Percentiles rank a stretch among this genome's conserved stretches.
Conservation (phyloP, 768 basidiomycete species). For the Nidula microcarpa region DNA sequence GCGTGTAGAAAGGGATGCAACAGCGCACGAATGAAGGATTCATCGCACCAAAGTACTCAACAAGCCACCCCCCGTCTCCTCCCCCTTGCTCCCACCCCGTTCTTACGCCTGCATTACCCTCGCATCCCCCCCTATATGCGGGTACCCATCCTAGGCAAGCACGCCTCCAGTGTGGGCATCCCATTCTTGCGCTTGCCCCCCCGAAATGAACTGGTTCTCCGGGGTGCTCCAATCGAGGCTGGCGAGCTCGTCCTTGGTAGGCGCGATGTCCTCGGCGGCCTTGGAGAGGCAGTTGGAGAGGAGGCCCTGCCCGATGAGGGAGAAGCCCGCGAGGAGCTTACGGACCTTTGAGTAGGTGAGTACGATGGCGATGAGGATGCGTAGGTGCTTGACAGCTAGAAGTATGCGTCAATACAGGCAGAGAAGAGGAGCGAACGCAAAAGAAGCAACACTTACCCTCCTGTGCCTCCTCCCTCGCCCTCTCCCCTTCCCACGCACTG, state of each 20-base stretch:
- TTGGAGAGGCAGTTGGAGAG: conserved; percentile 74
- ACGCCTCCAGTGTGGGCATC: conserved; percentile 27
- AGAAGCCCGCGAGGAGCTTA: conserved; percentile 80
- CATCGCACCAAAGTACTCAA: conserved; percentile 8
- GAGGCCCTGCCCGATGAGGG: conserved; percentile 77
- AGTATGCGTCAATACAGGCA: too few species aligned
- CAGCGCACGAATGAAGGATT: conserved; percentile 13
- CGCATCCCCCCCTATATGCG: neutral
- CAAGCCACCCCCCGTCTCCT: conserved; percentile 12
- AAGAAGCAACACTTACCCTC: too few species aligned
- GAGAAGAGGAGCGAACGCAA: too few species aligned
- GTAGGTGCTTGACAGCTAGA: conserved; percentile 77
- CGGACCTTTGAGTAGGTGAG: conserved; percentile 92
- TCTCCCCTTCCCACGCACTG: too few species aligned
- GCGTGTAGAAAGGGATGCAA: neutral
- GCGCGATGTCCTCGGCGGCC: conserved; percentile 66
- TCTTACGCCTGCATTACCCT: conserved; percentile 6
- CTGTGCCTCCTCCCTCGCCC: too few species aligned
- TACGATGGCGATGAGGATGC: conserved; percentile 81
- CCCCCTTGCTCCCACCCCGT: conserved; percentile 2
- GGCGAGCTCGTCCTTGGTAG: conserved; percentile 57
- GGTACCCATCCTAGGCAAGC: conserved; percentile 24
- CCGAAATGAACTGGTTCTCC: conserved; percentile 59
- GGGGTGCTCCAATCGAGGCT: conserved; percentile 69
- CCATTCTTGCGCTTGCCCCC: conserved; percentile 29